phyloP scores from a whole-genome alignment of 768 basidiomycete genomes.

The Leccinum pellstonianum region DNA sequence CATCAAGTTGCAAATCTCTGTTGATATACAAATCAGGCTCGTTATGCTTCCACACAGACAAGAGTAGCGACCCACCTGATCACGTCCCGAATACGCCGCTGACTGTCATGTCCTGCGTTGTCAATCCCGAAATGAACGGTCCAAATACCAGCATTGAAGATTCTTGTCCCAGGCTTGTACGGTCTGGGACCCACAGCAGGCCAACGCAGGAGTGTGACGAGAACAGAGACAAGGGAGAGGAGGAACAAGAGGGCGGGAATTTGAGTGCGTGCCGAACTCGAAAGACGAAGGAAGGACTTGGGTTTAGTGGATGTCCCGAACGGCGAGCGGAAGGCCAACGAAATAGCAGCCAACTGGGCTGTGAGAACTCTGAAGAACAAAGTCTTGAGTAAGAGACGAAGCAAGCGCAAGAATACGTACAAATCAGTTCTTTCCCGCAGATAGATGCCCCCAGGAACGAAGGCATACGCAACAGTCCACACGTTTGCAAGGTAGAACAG shows the following conservation, averaged over 20 bases:
- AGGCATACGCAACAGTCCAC: slow-evolving; percentile 89
- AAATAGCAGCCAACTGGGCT: slow-evolving; percentile 51
- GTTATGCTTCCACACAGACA: neutral
- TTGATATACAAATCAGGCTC: neutral
- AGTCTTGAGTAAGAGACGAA: neutral
- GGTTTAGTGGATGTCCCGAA: slow-evolving; percentile 3
- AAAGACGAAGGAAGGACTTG: slow-evolving; percentile 9
- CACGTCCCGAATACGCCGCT: slow-evolving; percentile 37
- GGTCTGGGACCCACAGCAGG: slow-evolving; percentile 52
- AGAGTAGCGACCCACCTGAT: slow-evolving; percentile 55
- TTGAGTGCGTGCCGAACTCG: slow-evolving; percentile 26
- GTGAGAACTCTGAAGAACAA: slow-evolving; percentile 45
- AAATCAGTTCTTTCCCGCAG: slow-evolving; percentile 76
- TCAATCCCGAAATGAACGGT: slow-evolving; percentile 84
- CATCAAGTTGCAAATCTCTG: slow-evolving; percentile 81
- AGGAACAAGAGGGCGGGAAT: slow-evolving; percentile 37
- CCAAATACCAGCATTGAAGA: slow-evolving; percentile 87
- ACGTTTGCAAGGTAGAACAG: slow-evolving; percentile 67
- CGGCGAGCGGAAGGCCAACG: slow-evolving; percentile 47
- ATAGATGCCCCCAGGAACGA: slow-evolving; percentile 76
- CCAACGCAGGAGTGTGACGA: slow-evolving; percentile 53
- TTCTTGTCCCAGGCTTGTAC: slow-evolving; percentile 59
- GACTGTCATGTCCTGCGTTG: slow-evolving; percentile 35
- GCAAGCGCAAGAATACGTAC: slow-evolving; percentile 39
- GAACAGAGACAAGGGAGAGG: slow-evolving; percentile 47